Conservation (phyloP, 768 basidiomycete genomes). For the Rhizopogon rudus region DNA sequence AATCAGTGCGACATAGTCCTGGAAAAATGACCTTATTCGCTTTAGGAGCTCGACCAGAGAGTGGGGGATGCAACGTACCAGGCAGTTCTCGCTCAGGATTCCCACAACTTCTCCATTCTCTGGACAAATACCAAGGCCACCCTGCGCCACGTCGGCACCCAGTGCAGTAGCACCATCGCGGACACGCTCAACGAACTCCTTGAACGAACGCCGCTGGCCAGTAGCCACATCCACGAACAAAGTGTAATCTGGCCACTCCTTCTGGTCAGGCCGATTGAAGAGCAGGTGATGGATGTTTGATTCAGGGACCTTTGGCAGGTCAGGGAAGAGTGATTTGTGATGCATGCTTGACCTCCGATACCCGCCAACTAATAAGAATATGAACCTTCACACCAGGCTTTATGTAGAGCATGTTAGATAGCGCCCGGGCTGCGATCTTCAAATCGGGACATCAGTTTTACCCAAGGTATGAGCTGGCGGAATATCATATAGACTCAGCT, state of each 20-base stretch:
- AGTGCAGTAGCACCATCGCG: conserved; percentile 55
- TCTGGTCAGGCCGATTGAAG: conserved; percentile 50
- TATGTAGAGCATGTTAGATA: too few relatives aligned
- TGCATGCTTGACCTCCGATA: conserved; percentile 33
- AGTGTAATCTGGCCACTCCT: conserved; percentile 49
- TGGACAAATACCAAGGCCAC: conserved; percentile 50
- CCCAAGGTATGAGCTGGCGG: too few relatives aligned
- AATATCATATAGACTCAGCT: too few relatives aligned
- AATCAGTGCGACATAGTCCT: conserved; percentile 45
- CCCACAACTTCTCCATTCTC: conserved; percentile 59
- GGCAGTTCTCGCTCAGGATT: conserved; percentile 52
- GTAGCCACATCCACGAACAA: conserved; percentile 52
- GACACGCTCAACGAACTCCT: conserved; percentile 47
- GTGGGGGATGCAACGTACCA: conserved; percentile 34
- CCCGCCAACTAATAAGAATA: too few relatives aligned
- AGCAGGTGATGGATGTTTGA: conserved; percentile 52
- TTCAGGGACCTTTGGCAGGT: conserved; percentile 43
- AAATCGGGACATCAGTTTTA: too few relatives aligned
- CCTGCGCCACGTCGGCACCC: conserved; percentile 37
- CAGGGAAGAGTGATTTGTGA: conserved; percentile 53
- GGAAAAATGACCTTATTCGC: not conserved
- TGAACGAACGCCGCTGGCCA: conserved; percentile 39
- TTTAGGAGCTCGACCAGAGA: not conserved
- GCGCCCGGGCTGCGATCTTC: too few relatives aligned
- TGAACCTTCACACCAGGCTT: too few relatives aligned